A percentile compares a stretch with the other conserved stretches of the same genome.
phyloP scores from a whole-genome alignment of 768 basidiomycete genomes.

The Suillus brevipes region DNA sequence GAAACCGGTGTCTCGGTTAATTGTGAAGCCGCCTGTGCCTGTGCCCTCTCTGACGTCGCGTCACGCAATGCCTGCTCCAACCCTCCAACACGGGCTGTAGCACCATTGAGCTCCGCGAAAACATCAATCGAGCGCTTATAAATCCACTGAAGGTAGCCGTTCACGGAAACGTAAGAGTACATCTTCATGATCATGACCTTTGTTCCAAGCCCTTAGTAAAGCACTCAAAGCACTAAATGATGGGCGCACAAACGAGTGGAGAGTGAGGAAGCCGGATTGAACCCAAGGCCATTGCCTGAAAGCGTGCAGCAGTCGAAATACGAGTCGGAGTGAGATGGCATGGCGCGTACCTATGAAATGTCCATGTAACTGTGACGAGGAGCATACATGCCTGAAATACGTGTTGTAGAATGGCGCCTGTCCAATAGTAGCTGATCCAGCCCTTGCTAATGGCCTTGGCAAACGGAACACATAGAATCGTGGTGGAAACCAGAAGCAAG shows the following conservation, averaged over 20 bases:
- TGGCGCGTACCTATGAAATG: conserved; percentile 68
- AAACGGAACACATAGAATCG: conserved; percentile 80
- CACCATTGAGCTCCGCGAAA: conserved; percentile 45
- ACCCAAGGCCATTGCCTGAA: conserved; percentile 95
- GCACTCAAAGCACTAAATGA: conserved; percentile 9
- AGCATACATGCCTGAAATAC: conserved; percentile 72
- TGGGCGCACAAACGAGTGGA: conserved; percentile 72
- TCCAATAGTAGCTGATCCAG: conserved; percentile 81
- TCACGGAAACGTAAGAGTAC: conserved; percentile 90
- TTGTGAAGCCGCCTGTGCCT: conserved; percentile 21
- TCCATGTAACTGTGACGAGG: conserved; percentile 81
- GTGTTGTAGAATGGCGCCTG: conserved; percentile 80
- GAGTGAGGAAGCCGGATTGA: conserved; percentile 85
- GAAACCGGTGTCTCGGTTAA: conserved; percentile 26
- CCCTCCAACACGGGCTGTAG: conserved; percentile 53
- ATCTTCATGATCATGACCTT: conserved; percentile 92
- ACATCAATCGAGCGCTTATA: conserved; percentile 46
- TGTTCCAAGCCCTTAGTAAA: not conserved
- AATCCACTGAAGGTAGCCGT: conserved; percentile 74
- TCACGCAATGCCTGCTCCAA: conserved; percentile 61
- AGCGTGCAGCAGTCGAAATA: conserved; percentile 1
- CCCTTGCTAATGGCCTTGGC: conserved; percentile 73
- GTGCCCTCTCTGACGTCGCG: conserved; percentile 39
- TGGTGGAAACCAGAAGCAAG: conserved; percentile 73
- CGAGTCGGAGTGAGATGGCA: not conserved